A percentile compares a stretch with the other conserved stretches of the same genome.
These are phyloP conservation scores for Solanum etuberosum DNA, from an alignment of 257 asterid genomes.

Conservation along the genomic window DNA sequence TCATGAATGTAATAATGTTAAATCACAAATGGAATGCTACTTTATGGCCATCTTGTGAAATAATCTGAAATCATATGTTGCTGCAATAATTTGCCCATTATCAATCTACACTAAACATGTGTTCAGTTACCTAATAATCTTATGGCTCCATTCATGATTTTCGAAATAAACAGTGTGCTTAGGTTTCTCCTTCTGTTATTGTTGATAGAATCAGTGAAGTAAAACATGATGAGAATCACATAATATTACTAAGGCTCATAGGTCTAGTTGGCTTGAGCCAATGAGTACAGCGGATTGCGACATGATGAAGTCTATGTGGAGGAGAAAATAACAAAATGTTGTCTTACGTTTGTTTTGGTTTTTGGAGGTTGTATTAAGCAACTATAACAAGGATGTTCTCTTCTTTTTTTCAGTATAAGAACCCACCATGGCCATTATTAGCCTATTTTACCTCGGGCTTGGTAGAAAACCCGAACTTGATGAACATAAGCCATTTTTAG, in stretches of 20 bases:
- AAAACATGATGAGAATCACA: neutral
- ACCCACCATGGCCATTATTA: neutral
- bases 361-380: neutral
- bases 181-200: neutral
- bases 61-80: neutral
- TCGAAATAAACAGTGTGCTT: neutral
- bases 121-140: neutral
- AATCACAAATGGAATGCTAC: neutral
- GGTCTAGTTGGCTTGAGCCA: neutral
- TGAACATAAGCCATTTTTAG: neutral
- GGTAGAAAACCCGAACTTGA: neutral
- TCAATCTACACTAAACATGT: neutral
- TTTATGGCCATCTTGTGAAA: neutral
- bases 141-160: neutral
- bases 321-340: neutral
- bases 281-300: neutral
- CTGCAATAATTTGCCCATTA: neutral
- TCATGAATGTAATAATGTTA: neutral
- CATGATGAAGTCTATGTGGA: neutral
- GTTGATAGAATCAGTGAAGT: neutral
- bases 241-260: neutral
- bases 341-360: neutral
- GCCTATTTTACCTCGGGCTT: neutral
- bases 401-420: neutral
- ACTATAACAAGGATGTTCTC: neutral